Conservation (phyloP, 257 asterid species). For the Solanum raphanifolium region DNA sequence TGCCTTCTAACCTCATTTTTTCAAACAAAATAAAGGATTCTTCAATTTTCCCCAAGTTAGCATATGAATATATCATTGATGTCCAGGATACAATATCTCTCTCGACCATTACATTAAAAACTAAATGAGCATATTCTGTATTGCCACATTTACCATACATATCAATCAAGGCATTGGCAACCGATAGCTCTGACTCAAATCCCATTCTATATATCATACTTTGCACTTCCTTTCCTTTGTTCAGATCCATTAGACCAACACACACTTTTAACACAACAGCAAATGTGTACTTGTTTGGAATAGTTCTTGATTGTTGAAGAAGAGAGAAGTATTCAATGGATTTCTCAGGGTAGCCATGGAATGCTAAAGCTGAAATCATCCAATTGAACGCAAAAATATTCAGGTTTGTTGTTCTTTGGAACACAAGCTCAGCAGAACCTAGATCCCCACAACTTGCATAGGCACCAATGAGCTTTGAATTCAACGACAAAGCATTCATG, state of each 20-base stretch:
- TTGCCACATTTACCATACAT: constrained; percentile 36
- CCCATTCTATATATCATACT: constrained; percentile 29
- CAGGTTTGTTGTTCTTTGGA: constrained; percentile 24
- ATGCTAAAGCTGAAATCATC: constrained; percentile 38
- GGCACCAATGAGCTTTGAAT: constrained; percentile 50
- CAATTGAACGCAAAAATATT: constrained; percentile 53
- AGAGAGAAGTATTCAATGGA: constrained; percentile 36
- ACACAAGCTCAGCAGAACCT: constrained; percentile 30
- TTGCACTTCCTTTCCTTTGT: constrained; percentile 48
- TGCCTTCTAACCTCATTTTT: constrained; percentile 38
- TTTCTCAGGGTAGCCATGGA: constrained; percentile 27
- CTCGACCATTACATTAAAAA: constrained; percentile 41
- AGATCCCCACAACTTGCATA: constrained; percentile 56
- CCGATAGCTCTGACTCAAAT: constrained; percentile 20
- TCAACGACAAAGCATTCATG: constrained; percentile 22
- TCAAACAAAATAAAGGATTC: constrained; percentile 35
- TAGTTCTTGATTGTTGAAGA: constrained; percentile 27
- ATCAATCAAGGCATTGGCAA: constrained; percentile 43
- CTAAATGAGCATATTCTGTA: constrained; percentile 18
- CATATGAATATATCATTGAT: constrained; percentile 41
- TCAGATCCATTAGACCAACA: constrained; percentile 33
- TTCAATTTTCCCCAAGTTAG: constrained; percentile 26
- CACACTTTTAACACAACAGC: constrained; percentile 37
- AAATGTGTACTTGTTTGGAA: constrained; percentile 35
- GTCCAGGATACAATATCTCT: constrained; percentile 68